phyloP scores from a whole-genome alignment of 2,329 filamentous ascomycete species.

The Diaporthe eres region DNA sequence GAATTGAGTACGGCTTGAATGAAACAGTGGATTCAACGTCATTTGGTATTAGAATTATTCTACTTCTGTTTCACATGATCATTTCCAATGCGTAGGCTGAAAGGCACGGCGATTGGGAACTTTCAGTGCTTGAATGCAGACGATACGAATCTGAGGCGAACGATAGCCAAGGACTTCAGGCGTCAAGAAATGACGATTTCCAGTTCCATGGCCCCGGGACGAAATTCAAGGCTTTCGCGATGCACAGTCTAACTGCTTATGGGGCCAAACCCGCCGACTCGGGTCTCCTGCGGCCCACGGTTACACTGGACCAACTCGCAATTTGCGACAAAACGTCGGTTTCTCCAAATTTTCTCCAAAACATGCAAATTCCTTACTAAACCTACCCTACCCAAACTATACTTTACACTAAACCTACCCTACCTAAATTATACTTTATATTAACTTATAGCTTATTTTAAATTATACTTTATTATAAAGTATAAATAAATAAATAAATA shows the following conservation, averaged over 20 bases:
- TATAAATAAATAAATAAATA: too few relatives aligned
- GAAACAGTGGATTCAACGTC: not conserved
- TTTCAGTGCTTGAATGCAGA: not conserved
- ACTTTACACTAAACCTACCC: too few relatives aligned
- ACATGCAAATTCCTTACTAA: too few relatives aligned
- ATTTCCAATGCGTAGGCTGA: not conserved
- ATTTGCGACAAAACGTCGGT: too few relatives aligned
- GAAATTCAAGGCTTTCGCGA: not conserved
- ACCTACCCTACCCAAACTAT: too few relatives aligned
- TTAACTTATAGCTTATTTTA: too few relatives aligned
- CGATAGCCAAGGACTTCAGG: not conserved
- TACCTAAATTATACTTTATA: too few relatives aligned
- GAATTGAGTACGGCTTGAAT: not conserved
- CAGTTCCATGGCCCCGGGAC: not conserved
- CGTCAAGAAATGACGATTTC: not conserved
- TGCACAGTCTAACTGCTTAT: constrained; percentile 7
- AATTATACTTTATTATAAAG: too few relatives aligned
- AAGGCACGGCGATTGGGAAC: not conserved
- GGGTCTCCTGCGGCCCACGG: not conserved
- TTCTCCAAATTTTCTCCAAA: too few relatives aligned
- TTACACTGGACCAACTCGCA: too few relatives aligned
- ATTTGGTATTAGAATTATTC: not conserved
- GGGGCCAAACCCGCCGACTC: not conserved
- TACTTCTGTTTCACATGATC: not conserved
- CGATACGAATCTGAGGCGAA: not conserved